Evolutionary conservation across 192 early-diverging fungal species (phyloP), one percentile per base, ranked within the genome.

Genomic region (Podochytrium sp.): DNA sequence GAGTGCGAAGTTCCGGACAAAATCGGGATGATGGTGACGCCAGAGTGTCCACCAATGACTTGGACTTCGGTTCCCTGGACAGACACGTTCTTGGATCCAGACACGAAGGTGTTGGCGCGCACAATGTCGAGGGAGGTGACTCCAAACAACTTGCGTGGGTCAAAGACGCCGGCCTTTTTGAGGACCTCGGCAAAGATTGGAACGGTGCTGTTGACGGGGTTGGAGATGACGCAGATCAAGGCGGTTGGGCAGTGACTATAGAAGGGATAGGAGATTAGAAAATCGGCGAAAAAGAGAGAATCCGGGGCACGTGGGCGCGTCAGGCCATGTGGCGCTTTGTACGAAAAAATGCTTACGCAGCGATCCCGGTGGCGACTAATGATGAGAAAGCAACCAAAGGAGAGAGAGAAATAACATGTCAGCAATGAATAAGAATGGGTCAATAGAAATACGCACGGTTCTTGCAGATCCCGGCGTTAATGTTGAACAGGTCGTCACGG

Each of bases 401-500:
- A n/a, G n/a, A n/a, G n/a, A n/a, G n/a, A n/a, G n/a, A n/a, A n/a
- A n/a, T n/a, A n/a, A n/a, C n/a, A n/a, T n/a, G n/a, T n/a, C n/a
- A n/a, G n/a, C n/a, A n/a, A n/a, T n/a, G n/a, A n/a, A n/a, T n/a
- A n/a, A n/a, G n/a, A n/a, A n/a, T n/a, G n/a, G n/a, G n/a, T n/a
- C n/a, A n/a, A n/a, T n/a, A n/a, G n/a, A n/a, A n/a, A n/a, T n/a
- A n/a, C n/a, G n/a, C n/a, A 40, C 97, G 88, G 53, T 81, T 90
- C 71, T 89, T 87, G 78, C 96, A 93, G 70, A 98, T 98, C 64
- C 92, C 91, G 68, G 96, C 96, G 84, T 98, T 98, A 84, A 91
- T 96, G 84, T 96, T 95, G 91, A 98, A 98, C 69, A 98, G 86
- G 80, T 98, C 96, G 80, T 98, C 95, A 82, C 96, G 92, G 73